Conservation (phyloP, 2,329 filamentous ascomycete species). For the Macrophomina phaseolina region DNA sequence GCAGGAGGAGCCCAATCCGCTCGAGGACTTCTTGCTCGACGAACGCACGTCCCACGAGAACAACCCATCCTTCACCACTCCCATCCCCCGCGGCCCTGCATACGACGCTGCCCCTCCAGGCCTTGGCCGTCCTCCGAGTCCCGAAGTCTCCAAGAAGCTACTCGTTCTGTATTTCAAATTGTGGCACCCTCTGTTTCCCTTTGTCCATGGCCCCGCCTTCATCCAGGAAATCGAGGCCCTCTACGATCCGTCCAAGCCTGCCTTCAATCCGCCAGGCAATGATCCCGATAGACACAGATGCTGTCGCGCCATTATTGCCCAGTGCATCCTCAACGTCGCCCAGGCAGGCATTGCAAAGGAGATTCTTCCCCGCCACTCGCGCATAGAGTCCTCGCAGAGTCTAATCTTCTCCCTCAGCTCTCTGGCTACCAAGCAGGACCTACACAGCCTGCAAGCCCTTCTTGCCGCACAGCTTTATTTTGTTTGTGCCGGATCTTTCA, state of each 20-base stretch:
- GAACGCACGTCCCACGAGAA: background rate
- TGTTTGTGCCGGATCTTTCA: constrained; percentile 61
- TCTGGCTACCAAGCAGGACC: constrained; percentile 25
- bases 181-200: constrained; percentile 64
- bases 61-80: background rate
- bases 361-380: constrained; percentile 20
- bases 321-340: constrained; percentile 25
- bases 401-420: constrained; percentile 26
- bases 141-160: constrained; percentile 7
- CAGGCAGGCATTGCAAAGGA: constrained; percentile 20
- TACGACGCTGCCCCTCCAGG: constrained; percentile 26
- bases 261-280: background rate
- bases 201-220: constrained; percentile 60
- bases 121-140: constrained; percentile 19
- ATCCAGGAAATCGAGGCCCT: constrained; percentile 39
- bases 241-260: constrained; percentile 22
- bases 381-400: constrained; percentile 26
- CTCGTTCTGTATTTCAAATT: constrained; percentile 56
- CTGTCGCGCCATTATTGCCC: constrained; percentile 25
- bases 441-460: constrained; percentile 51
- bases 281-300: constrained; percentile 25
- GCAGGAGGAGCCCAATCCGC: constrained; percentile 20
- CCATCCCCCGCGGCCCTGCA: constrained; percentile 16
- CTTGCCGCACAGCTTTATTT: constrained; percentile 62
- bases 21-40: constrained; percentile 26